Evolutionary conservation across 2,329 filamentous ascomycete genomes (phyloP), one percentile per base, ranked within the genome.

Genomic region (Blastomyces silverae): DNA sequence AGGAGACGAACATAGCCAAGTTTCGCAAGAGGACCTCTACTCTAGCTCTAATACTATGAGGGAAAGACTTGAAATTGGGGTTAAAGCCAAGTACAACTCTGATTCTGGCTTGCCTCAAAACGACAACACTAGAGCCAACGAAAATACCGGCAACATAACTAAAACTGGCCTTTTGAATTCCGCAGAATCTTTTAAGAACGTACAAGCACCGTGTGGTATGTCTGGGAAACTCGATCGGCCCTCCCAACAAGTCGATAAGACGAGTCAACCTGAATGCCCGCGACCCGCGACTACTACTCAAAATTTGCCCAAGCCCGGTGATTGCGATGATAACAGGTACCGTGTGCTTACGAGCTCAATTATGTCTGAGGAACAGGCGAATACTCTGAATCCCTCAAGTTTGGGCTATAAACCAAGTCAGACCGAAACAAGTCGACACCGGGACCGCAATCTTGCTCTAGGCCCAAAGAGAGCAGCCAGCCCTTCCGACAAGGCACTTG

Each of bases 401-500:
- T 44, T 44, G n/a, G 22, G 20, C 22, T 59, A 44, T 28, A 17
- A 42, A 11, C 42, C 44, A 13, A 28, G 10, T 34, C 59, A 37
- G 20, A 11, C 42, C 4, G 44, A 17, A 50, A 1, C 15, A 31
- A 50, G 7, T 28, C 42, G 31, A 31, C 37, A 37, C 2, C 17
- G 42, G 25, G 59, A 44, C n/a, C 28, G 28, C 44, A 31, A 44
- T 42, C 8, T 28, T 17, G 13, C 39, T 61, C 56, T 22, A 1
- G 31, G 39, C 20, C 25, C 34, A 55, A 61, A 28, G 48, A 67
- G 75, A 58, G 69, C 72, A 17, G 71, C 74, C 56, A 77, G 76
- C 67, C 76, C 75, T 60, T 77, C 76, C 10, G 75, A 77, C 66
- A 75, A 75, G 25, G 76, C 76, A 55, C 74, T 77, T 72, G 73